These are phyloP conservation scores for Microbotryum violaceum DNA, from an alignment of 1,284 basidiomycete species.

Conservation along the genomic window DNA sequence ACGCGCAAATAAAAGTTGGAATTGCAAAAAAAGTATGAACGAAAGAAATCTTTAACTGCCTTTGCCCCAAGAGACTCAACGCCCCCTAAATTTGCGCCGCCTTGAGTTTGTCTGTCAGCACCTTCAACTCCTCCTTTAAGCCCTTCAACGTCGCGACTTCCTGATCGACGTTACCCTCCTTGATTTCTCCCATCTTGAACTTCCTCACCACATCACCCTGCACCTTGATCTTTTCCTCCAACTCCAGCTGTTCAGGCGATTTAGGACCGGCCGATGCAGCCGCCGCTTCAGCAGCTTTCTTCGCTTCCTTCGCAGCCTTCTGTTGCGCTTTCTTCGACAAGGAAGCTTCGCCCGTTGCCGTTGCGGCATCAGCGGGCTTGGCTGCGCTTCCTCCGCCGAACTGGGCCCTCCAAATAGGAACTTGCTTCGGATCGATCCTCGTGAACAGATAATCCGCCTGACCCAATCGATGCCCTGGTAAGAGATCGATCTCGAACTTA, in stretches of 20 bases:
- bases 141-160: constrained; percentile 51
- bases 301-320: constrained; percentile 24
- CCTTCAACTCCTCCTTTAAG: constrained; percentile 59
- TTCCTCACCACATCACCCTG: constrained; percentile 65
- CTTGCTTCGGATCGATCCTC: constrained; percentile 86
- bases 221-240: constrained; percentile 62
- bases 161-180: constrained; percentile 43
- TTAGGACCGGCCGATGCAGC: constrained; percentile 51
- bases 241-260: constrained; percentile 55
- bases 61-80: background rate
- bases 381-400: constrained; percentile 61
- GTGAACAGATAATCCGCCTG: constrained; percentile 87
- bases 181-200: constrained; percentile 56
- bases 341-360: constrained; percentile 9
- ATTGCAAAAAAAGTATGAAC: too few species aligned
- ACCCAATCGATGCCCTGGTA: constrained; percentile 78
- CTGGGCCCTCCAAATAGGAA: constrained; percentile 68
- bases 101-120: constrained; percentile 30
- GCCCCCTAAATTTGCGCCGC: background rate
- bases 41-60: background rate
- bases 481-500: constrained; percentile 64
- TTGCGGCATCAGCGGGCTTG: constrained; percentile 38
- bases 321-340: constrained; percentile 51
- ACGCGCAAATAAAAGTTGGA: too few species aligned
- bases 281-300: constrained; percentile 41